phyloP scores from a whole-genome alignment of 495 filamentous ascomycete genomes.

The Aspergillus ellipticus region DNA sequence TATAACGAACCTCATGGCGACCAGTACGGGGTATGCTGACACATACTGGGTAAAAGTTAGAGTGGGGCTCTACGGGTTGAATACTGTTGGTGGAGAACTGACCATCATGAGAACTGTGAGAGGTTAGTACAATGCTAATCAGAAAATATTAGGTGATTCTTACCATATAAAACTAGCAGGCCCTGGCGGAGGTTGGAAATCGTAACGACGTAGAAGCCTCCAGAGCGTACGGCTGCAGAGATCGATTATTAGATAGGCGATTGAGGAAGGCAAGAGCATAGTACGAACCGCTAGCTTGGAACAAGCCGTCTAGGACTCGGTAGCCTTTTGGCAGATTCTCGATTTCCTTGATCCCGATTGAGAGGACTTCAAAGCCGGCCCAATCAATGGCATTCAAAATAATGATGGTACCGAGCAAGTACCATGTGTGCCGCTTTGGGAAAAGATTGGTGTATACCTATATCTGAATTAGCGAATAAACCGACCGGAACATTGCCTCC shows the following conservation, averaged over 20 bases:
- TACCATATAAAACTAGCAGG: slow-evolving; percentile 68
- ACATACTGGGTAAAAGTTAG: slow-evolving; percentile 49
- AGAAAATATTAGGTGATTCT: slow-evolving; percentile 1
- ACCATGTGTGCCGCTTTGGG: slow-evolving; percentile 73
- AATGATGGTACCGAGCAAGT: slow-evolving; percentile 68
- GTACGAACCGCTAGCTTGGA: slow-evolving; percentile 62
- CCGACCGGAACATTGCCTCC: neutral
- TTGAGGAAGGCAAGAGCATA: neutral
- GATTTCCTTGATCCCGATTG: slow-evolving; percentile 66
- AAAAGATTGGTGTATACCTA: slow-evolving; percentile 76
- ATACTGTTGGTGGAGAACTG: slow-evolving; percentile 6
- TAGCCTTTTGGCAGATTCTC: slow-evolving; percentile 51
- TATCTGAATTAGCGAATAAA: slow-evolving; percentile 1
- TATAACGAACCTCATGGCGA: slow-evolving; percentile 49
- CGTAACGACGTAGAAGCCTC: slow-evolving; percentile 78
- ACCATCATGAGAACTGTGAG: slow-evolving; percentile 74
- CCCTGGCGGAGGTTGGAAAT: slow-evolving; percentile 68
- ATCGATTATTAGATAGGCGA: slow-evolving; percentile 17
- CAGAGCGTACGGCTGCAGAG: slow-evolving; percentile 63
- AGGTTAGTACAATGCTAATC: slow-evolving; percentile 8
- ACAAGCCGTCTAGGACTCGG: slow-evolving; percentile 72
- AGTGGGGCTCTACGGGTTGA: neutral
- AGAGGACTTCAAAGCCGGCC: slow-evolving; percentile 74
- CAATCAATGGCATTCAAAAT: slow-evolving; percentile 78
- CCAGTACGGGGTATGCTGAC: slow-evolving; percentile 53